Percentiles rank a stretch among this genome's conserved stretches.
Evolutionary conservation across 2,329 filamentous ascomycete species (phyloP).

Genomic region (Spiromastix sp.): DNA sequence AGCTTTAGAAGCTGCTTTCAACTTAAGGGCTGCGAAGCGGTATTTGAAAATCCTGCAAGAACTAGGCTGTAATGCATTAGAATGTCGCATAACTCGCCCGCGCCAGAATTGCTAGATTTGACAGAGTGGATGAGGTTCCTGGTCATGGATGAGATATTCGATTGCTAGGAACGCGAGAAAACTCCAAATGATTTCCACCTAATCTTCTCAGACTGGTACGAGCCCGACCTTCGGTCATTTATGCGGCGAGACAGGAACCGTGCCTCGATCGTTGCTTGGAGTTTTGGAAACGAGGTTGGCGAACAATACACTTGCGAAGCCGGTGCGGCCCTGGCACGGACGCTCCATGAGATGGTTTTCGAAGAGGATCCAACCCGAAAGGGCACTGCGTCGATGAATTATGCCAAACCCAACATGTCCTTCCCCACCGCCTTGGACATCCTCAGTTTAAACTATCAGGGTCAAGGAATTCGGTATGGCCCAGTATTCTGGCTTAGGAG

Average conservation of each 20-base stretch:
- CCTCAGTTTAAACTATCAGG: constrained; percentile 47
- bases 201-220: constrained; percentile 44
- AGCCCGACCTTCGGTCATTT: constrained; percentile 42
- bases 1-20: constrained; percentile 42
- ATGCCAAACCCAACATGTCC: constrained; percentile 29
- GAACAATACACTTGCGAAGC: constrained; percentile 34
- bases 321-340: constrained; percentile 22
- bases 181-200: constrained; percentile 40
- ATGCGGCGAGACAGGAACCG: constrained; percentile 47
- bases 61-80: constrained; percentile 43
- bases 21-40: constrained; percentile 37
- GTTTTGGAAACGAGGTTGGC: constrained; percentile 44
- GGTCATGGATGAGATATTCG: constrained; percentile 46
- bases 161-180: constrained; percentile 41
- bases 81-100: constrained; percentile 45
- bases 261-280: constrained; percentile 43
- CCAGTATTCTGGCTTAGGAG: constrained; percentile 20
- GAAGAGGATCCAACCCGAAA: constrained; percentile 41
- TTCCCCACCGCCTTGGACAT: constrained; percentile 38
- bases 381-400: constrained; percentile 39
- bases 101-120: constrained; percentile 40
- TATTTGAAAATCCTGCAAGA: constrained; percentile 42
- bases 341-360: constrained; percentile 33
- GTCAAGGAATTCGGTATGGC: constrained; percentile 35
- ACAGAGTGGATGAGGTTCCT: constrained; percentile 42